Base-by-base conservation (phyloP, 225 moss, liverwort and hornwort genomes). In the Physcomitrellopsis africana region DNA sequence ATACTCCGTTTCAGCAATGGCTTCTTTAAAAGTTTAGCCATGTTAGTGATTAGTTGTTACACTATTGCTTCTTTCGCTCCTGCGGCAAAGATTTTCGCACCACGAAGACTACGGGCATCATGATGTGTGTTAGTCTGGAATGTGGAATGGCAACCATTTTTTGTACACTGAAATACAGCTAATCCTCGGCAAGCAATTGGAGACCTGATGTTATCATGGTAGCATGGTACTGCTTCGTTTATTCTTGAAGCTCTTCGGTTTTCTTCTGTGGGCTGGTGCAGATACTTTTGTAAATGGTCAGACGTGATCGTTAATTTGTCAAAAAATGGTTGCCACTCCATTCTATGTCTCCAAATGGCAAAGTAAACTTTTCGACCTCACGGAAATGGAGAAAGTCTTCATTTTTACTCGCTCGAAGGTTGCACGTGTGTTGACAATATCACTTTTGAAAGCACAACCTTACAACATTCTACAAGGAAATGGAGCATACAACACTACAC, bases 101-200 rank as follows among this genome's bases (percentile, higher is more conserved):
- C 57, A 42, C 68, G 29, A 54, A 11, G 19, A 42, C 60, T 43
- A 48, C 54, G 60, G 24, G 12, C 65, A 59, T 32, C 43, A 18
- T 48, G 54, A 41, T 76, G 13, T 61, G 13, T 6, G 12, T 64
- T 65, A 64, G 52, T 65, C 59, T 56, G 59, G 45, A 70, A 62
- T 45, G 20, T 55, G 63, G 29, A 55, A 7, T 43, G 63, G 46
- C 32, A 63, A 70, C 47, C 46, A 63, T 79, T 79, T 77, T 73
- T 61, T 69, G 18, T 65, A 60, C 55, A 70, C 27, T 70, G 52
- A 64, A 77, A 77, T 70, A 47, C 46, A 52, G 67, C 41, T 66
- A 47, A 20, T 5, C 46, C 47, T 29, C 47, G 29, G 66, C 27
- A 66, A 47, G 66, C 57, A 66, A 66, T 32, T 29, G 17, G 45